Conservation (phyloP, 75 land plant genomes). For the Cupressus sempervirens region DNA sequence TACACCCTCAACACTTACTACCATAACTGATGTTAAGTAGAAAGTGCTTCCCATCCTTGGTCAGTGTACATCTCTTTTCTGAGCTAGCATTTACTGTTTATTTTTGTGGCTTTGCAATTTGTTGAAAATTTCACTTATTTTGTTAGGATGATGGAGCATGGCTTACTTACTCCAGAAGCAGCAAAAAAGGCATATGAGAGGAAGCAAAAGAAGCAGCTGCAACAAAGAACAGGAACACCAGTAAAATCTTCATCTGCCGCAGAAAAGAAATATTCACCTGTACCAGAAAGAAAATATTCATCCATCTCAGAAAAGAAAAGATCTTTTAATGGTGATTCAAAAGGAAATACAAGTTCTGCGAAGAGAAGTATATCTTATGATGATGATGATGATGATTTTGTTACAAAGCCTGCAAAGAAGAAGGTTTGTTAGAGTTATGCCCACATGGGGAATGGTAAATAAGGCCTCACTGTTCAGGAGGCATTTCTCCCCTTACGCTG, state of each 20-base stretch:
- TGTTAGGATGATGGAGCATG: conserved; percentile 65
- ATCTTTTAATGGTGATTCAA: conserved; percentile 12
- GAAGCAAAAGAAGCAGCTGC: conserved; percentile 39
- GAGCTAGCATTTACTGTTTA: neutral
- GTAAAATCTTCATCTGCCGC: conserved; percentile 23
- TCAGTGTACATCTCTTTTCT: neutral
- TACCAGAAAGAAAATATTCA: conserved; percentile 11
- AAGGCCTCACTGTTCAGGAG: neutral
- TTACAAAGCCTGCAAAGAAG: neutral
- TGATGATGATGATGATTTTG: neutral
- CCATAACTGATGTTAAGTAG: neutral
- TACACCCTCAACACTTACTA: neutral
- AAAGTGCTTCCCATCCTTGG: neutral
- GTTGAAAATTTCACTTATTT: neutral
- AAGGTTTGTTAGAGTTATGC: conserved; percentile 2
- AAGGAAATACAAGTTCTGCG: neutral
- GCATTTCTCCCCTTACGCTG: neutral
- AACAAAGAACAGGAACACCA: conserved; percentile 46
- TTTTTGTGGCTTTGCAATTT: neutral
- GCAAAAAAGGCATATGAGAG: conserved; percentile 61
- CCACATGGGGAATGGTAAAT: neutral
- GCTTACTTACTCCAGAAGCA: conserved; percentile 44
- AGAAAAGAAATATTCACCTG: conserved; percentile 7
- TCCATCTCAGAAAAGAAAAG: conserved; percentile 18
- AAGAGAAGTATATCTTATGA: conserved; percentile 6